phyloP scores from a whole-genome alignment of 257 asterid genomes.

The Lantana camara region DNA sequence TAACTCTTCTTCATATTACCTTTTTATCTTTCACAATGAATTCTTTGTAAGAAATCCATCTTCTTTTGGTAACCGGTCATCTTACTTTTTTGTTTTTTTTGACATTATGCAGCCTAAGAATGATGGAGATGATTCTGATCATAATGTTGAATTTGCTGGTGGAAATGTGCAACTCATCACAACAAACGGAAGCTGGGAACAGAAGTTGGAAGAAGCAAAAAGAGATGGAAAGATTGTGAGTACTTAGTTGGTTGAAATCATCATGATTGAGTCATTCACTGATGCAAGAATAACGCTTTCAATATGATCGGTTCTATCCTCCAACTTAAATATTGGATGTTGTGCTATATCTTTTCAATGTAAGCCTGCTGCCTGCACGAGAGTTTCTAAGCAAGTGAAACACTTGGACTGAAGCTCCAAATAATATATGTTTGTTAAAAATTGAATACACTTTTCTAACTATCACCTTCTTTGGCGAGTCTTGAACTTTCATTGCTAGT shows the following conservation, averaged over 20 bases:
- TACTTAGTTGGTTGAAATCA: slow-evolving; percentile 7
- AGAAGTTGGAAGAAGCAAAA: slow-evolving; percentile 65
- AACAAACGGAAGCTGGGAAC: slow-evolving; percentile 69
- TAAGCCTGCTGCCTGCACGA: background rate
- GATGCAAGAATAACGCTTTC: background rate
- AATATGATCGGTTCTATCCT: background rate
- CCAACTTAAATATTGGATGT: slow-evolving; percentile 1
- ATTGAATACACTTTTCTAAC: background rate
- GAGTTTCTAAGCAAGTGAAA: background rate
- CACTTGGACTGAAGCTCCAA: background rate
- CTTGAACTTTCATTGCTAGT: background rate
- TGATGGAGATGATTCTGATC: slow-evolving; percentile 53
- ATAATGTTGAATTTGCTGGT: slow-evolving; percentile 51
- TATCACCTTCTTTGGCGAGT: slow-evolving; percentile 1
- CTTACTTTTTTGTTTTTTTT: slow-evolving; percentile 9
- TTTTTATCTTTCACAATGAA: background rate
- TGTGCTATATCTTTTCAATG: background rate
- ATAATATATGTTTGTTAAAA: background rate
- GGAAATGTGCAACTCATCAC: slow-evolving; percentile 75
- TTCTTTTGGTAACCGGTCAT: background rate
- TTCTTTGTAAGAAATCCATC: slow-evolving; percentile 1
- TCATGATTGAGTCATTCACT: slow-evolving; percentile 5
- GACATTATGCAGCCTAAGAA: slow-evolving; percentile 33
- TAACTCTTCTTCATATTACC: background rate
- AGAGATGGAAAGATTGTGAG: slow-evolving; percentile 71